These are phyloP conservation scores for Scolecobasidium constrictum DNA, from an alignment of 2,329 filamentous ascomycete species.

Conservation along the genomic window DNA sequence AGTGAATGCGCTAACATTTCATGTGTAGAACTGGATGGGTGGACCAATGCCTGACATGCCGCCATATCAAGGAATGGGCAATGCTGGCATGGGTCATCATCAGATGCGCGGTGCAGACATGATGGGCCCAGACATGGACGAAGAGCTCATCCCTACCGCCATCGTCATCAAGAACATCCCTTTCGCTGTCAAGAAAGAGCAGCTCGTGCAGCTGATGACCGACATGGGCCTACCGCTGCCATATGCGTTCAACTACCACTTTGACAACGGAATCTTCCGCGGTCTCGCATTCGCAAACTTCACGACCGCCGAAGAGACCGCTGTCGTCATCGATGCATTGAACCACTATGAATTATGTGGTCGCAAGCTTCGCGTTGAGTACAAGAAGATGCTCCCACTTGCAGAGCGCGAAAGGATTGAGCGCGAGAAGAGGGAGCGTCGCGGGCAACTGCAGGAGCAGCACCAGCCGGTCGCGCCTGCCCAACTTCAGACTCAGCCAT, in stretches of 20 bases:
- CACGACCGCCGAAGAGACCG: slow-evolving; percentile 87
- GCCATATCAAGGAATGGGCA: slow-evolving; percentile 26
- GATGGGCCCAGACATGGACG: slow-evolving; percentile 46
- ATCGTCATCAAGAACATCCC: slow-evolving; percentile 99
- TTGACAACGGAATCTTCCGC: slow-evolving; percentile 94
- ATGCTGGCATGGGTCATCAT: slow-evolving; percentile 12
- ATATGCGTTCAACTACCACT: slow-evolving; percentile 99
- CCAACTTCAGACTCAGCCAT: slow-evolving; percentile 73
- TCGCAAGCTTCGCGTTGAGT: slow-evolving; percentile 88
- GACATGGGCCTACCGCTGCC: slow-evolving; percentile 87
- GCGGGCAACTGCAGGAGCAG: slow-evolving; percentile 93
- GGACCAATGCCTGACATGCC: slow-evolving; percentile 33
- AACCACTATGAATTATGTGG: slow-evolving; percentile 95
- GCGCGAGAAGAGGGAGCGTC: slow-evolving; percentile 88
- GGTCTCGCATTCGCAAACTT: slow-evolving; percentile 97
- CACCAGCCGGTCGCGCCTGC: slow-evolving; percentile 59
- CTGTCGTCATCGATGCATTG: slow-evolving; percentile 81
- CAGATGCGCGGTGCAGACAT: slow-evolving; percentile 28
- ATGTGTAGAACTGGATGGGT: slow-evolving; percentile 50
- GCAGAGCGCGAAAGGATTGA: slow-evolving; percentile 94
- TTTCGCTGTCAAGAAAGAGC: slow-evolving; percentile 96
- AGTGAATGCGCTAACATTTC: slow-evolving; percentile 13
- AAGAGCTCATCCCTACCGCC: slow-evolving; percentile 92
- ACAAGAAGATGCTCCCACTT: slow-evolving; percentile 98
- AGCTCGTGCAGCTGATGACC: slow-evolving; percentile 85